Percentiles rank a stretch among this genome's conserved stretches.
Conservation (phyloP, 2,329 filamentous ascomycete species). For the Neofusicoccum sp. region DNA sequence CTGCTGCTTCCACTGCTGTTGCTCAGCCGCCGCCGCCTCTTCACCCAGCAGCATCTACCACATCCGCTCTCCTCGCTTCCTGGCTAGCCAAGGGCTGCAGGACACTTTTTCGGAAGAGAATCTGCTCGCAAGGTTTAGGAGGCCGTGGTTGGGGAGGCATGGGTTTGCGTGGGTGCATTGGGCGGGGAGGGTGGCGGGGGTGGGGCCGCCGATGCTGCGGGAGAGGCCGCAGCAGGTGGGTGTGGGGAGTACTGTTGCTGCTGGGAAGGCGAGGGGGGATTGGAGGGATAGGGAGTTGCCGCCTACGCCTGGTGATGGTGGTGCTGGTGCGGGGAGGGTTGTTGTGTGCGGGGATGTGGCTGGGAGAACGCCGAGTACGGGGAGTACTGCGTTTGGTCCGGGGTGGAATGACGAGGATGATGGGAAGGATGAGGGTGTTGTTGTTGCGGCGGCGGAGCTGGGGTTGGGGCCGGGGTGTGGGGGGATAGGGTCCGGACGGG, state of each 20-base stretch:
- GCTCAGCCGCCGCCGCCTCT: background rate
- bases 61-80: conserved; percentile 27
- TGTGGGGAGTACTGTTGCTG: no score
- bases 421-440: background rate
- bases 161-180: conserved; percentile 43
- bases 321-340: background rate
- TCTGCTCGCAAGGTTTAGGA: conserved; percentile 33
- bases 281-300: conserved; percentile 1
- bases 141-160: conserved; percentile 31
- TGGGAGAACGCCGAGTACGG: background rate
- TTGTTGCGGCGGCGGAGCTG: background rate
- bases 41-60: conserved; percentile 7
- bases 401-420: background rate
- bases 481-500: background rate
- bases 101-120: conserved; percentile 41
- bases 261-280: background rate
- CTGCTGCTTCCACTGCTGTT: background rate
- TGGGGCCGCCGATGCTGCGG: conserved; percentile 1
- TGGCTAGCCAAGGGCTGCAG: conserved; percentile 33
- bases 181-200: conserved; percentile 37
- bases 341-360: background rate
- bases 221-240: background rate
- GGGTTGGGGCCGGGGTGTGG: background rate
- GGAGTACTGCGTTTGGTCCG: background rate
- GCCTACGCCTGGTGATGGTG: background rate